Base-by-base conservation (phyloP, 345 rosid genomes). In the Eucalyptus tenuipes region DNA sequence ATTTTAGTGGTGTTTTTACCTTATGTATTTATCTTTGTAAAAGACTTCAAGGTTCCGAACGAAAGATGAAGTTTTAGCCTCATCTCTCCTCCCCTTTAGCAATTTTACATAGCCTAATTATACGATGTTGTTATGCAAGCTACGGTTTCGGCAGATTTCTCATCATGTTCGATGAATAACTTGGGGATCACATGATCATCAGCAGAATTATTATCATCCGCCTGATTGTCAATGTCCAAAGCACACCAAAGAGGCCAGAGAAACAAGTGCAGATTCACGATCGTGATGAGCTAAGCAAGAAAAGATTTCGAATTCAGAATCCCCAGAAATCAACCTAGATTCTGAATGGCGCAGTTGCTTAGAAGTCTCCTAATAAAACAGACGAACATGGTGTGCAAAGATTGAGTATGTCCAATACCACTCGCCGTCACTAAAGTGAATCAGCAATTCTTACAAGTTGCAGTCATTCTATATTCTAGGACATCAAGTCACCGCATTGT, bases 21-120 rank as follows among this genome's bases (percentile, higher is more conserved):
- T 52, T 18, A 52, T 52, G 10, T 52, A 20, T 20, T 52, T 52
- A 4, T 20, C 25, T 52, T 52, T 52, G 57, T 20, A 52, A 18
- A 52, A 52, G 10, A 52, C 0, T 52, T 52, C 1, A 0, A 18
- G 10, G 10, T 52, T 52, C 5, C 3, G 1, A 52, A 20, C 0
- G 1, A 4, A 52, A 52, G 10, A 52, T 20, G 4, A 8, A 52
- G 57, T 52, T 52, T 52, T 0, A 52, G 10, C 25, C 25, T 20
- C 57, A 20, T 7, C 10, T 52, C 57, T 20, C 57, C 10, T 52
- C 25, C 0, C 1, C 57, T 18, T 52, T 52, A 52, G 57, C 5
- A 52, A 20, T 52, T 52, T 52, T 3, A 52, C 42, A 42, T 53
- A 53, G 57, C 57, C 57, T 53, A 18, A 20, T 25, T 20, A 20